Percentiles rank a stretch among this genome's conserved stretches.
Conservation (phyloP, 345 rosid genomes). For the Toxicodendron radicans region DNA sequence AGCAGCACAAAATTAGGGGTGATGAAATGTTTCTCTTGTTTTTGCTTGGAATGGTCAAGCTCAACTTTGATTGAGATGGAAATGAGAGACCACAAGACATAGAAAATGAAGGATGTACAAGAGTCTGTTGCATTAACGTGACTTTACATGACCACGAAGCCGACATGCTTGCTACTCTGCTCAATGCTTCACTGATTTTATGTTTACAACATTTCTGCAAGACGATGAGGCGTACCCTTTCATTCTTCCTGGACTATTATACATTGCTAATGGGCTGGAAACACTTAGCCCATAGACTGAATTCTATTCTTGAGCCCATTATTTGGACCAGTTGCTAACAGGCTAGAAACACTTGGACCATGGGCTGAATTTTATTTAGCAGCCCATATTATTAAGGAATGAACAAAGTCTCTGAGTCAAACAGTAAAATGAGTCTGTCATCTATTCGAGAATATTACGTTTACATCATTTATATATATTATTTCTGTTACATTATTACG, state of each 20-base stretch:
- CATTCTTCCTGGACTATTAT: neutral
- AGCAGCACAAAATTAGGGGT: slow-evolving; percentile 26
- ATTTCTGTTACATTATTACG: too few relatives aligned
- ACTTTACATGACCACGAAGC: neutral
- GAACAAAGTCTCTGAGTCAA: too few relatives aligned
- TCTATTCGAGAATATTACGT: too few relatives aligned
- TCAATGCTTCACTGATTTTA: neutral
- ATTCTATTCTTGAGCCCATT: too few relatives aligned
- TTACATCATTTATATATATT: too few relatives aligned
- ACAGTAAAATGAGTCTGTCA: too few relatives aligned
- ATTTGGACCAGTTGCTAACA: too few relatives aligned
- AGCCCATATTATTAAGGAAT: too few relatives aligned
- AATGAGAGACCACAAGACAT: neutral
- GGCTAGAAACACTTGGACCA: too few relatives aligned
- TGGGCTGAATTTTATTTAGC: too few relatives aligned
- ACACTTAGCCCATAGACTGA: too few relatives aligned
- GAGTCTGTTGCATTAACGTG: neutral
- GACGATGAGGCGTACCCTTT: neutral
- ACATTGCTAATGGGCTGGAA: neutral
- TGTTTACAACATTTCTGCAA: neutral
- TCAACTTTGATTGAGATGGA: slow-evolving; percentile 5
- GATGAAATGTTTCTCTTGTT: neutral
- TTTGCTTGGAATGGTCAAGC: slow-evolving; percentile 1
- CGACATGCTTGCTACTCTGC: neutral
- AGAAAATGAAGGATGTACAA: slow-evolving; percentile 4